A percentile compares a stretch with the other conserved stretches of the same genome.
Evolutionary conservation across 495 filamentous ascomycete species (phyloP).

Genomic region (Penicillium lividum): DNA sequence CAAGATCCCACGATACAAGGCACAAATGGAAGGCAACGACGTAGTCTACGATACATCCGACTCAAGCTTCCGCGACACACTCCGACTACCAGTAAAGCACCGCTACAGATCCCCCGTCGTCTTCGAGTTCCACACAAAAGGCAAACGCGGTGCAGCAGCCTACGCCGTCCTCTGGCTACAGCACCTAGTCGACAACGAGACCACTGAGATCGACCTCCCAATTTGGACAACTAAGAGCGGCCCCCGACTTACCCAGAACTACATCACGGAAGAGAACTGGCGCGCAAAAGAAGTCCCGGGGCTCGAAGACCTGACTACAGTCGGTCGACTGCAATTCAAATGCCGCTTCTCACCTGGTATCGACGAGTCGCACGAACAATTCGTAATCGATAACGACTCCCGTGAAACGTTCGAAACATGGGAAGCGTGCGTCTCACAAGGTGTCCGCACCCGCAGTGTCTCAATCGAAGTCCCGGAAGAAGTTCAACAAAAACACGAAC

Average conservation of each 20-base stretch:
- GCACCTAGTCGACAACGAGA: slow-evolving; percentile 76
- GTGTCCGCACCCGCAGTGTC: slow-evolving; percentile 70
- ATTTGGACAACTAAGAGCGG: slow-evolving; percentile 80
- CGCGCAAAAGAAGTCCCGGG: slow-evolving; percentile 59
- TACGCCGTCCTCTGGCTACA: slow-evolving; percentile 87
- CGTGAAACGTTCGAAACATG: slow-evolving; percentile 93
- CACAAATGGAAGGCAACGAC: slow-evolving; percentile 59
- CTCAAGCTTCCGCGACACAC: slow-evolving; percentile 51
- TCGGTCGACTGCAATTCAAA: slow-evolving; percentile 78
- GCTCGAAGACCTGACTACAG: slow-evolving; percentile 69
- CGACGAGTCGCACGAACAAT: slow-evolving; percentile 80
- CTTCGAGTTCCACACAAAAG: slow-evolving; percentile 75
- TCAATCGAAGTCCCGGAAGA: slow-evolving; percentile 63
- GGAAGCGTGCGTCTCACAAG: slow-evolving; percentile 86
- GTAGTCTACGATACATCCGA: slow-evolving; percentile 69
- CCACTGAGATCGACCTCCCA: slow-evolving; percentile 74
- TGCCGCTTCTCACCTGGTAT: slow-evolving; percentile 86
- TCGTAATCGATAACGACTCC: slow-evolving; percentile 83
- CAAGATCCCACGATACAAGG: slow-evolving; percentile 59
- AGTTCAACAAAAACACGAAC: slow-evolving; percentile 72
- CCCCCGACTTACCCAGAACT: slow-evolving; percentile 81
- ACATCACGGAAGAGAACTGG: slow-evolving; percentile 73
- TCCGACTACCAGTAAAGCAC: slow-evolving; percentile 84
- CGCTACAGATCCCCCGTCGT: slow-evolving; percentile 86
- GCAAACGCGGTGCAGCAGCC: slow-evolving; percentile 66